Evolutionary conservation across 2,329 filamentous ascomycete genomes (phyloP).

Genomic region (Ascochyta koolunga): DNA sequence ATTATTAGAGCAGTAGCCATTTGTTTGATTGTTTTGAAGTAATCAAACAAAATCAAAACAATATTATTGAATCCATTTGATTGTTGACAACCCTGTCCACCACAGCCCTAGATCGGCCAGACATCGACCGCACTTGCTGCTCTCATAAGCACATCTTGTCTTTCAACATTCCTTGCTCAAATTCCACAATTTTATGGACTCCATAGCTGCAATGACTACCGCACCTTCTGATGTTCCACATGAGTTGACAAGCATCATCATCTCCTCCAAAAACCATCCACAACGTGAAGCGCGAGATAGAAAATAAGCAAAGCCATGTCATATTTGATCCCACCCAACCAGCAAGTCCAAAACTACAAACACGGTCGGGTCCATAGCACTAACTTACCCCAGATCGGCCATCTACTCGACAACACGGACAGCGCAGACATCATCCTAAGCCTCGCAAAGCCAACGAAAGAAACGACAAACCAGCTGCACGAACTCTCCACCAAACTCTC

Average conservation of each 20-base stretch:
- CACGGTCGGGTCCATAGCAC: background rate
- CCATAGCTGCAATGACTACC: background rate
- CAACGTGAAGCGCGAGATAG: background rate
- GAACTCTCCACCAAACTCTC: background rate
- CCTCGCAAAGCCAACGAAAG: constrained; percentile 5
- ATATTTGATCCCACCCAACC: constrained; percentile 7
- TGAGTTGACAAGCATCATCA: constrained; percentile 11
- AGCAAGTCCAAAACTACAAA: background rate
- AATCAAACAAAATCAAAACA: too few relatives aligned
- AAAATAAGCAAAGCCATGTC: background rate
- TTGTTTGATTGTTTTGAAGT: too few relatives aligned
- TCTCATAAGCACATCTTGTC: background rate
- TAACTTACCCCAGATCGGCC: constrained; percentile 4
- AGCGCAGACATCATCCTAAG: constrained; percentile 1
- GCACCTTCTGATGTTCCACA: background rate
- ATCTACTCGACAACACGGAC: constrained; percentile 1
- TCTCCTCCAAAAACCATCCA: constrained; percentile 8
- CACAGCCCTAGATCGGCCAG: too few relatives aligned
- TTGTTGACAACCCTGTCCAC: too few relatives aligned
- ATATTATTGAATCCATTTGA: too few relatives aligned
- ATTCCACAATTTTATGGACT: too few relatives aligned
- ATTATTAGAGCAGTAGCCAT: too few relatives aligned
- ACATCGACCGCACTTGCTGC: too few relatives aligned
- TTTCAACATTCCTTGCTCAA: background rate
- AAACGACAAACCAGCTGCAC: background rate